phyloP scores from a whole-genome alignment of 2,329 filamentous ascomycete genomes.

The Lomentospora prolificans region DNA sequence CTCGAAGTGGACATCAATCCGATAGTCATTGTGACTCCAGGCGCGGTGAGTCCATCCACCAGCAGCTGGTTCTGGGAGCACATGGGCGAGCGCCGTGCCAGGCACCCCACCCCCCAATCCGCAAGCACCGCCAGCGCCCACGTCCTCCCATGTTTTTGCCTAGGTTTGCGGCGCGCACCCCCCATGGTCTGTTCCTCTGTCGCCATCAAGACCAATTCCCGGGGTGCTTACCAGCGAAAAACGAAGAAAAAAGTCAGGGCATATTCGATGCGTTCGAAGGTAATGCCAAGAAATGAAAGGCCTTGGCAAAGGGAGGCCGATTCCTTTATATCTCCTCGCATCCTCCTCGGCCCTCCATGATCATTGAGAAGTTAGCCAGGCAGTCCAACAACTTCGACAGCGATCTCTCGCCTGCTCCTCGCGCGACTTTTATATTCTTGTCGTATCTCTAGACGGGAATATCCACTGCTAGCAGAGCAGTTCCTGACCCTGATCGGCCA shows the following conservation, averaged over 20 bases:
- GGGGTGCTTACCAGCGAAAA: background rate
- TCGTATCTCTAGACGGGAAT: background rate
- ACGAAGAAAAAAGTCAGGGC: no score
- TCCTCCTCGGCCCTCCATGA: background rate
- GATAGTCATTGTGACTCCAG: background rate
- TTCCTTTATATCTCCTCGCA: constrained; percentile 3
- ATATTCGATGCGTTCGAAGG: no score
- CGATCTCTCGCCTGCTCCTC: background rate
- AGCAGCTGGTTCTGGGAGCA: background rate
- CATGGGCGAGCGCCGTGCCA: constrained; percentile 1
- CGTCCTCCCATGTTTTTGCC: background rate
- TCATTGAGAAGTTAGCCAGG: constrained; percentile 1
- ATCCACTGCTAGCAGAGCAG: background rate
- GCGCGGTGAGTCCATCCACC: background rate
- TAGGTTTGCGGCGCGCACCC: no score
- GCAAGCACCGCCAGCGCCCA: background rate
- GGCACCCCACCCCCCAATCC: background rate
- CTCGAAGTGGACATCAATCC: background rate
- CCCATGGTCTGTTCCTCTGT: background rate
- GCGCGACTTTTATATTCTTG: background rate
- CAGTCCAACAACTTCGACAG: background rate
- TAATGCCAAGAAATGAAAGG: background rate
- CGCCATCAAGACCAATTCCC: background rate
- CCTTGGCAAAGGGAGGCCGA: background rate
- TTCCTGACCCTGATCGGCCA: background rate